phyloP scores from a whole-genome alignment of 805 yeast species.

The Hanseniaspora nectarophila region DNA sequence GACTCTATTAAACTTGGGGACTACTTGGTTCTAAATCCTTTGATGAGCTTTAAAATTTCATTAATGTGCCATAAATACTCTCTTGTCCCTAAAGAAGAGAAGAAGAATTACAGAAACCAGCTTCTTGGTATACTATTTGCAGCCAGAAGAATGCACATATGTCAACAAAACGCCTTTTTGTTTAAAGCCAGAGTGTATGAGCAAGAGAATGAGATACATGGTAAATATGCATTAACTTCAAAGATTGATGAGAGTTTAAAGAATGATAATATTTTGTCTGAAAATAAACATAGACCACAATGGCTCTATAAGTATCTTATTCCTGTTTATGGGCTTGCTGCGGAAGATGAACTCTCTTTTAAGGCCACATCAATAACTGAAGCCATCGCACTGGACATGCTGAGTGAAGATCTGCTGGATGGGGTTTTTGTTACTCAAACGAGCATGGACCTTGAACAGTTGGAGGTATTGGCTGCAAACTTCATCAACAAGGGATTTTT shows the following conservation, averaged over 20 bases:
- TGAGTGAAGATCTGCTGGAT: neutral
- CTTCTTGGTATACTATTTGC: neutral
- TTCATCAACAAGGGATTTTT: neutral
- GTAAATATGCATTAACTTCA: neutral
- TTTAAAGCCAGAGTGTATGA: neutral
- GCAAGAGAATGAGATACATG: neutral
- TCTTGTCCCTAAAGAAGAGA: neutral
- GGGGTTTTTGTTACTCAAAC: neutral
- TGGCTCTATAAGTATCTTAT: neutral
- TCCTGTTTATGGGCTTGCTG: neutral
- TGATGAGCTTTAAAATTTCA: neutral
- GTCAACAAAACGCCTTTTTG: neutral
- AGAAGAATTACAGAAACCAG: neutral
- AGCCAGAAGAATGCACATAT: neutral
- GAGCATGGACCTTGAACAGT: neutral
- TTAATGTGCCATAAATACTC: neutral
- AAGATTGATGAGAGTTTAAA: neutral
- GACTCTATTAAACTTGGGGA: neutral
- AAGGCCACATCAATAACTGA: slow-evolving; percentile 5
- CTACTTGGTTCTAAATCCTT: neutral
- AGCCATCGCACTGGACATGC: neutral
- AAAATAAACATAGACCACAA: neutral
- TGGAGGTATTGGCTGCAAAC: neutral
- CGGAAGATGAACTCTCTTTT: neutral
- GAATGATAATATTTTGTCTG: neutral